Percentiles rank a stretch among this genome's conserved stretches.
Evolutionary conservation across 2,329 filamentous ascomycete genomes (phyloP).

Genomic region (Pyrenophora graminea): DNA sequence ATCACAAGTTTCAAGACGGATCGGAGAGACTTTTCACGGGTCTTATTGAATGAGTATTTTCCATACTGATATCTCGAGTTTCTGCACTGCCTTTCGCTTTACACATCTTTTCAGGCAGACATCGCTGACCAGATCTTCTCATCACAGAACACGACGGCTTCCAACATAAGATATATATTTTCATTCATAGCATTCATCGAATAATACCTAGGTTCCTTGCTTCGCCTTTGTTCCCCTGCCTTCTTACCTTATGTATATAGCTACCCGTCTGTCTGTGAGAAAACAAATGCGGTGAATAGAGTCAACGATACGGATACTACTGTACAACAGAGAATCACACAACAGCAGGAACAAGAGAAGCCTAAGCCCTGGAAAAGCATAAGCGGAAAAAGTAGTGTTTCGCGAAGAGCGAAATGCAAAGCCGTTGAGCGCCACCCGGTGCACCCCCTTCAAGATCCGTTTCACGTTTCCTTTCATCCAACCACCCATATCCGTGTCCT

Average conservation of each 20-base stretch:
- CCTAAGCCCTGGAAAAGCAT: not conserved
- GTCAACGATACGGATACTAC: not conserved
- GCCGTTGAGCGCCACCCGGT: constrained; percentile 4
- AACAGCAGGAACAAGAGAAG: not conserved
- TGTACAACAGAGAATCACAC: not conserved
- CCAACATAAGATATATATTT: not conserved
- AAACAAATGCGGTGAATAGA: not conserved
- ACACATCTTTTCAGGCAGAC: not conserved
- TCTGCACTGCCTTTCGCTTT: too few relatives aligned
- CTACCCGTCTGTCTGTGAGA: not conserved
- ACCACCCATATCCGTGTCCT: too few relatives aligned
- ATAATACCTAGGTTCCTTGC: not conserved
- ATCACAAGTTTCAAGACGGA: constrained; percentile 44
- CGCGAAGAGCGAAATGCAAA: not conserved
- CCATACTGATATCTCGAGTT: constrained; percentile 1
- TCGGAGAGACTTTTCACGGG: constrained; percentile 38
- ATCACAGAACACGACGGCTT: not conserved
- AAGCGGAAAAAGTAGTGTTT: not conserved
- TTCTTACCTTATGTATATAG: not conserved
- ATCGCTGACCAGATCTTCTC: not conserved
- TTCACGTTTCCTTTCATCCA: not conserved
- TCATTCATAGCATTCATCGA: not conserved
- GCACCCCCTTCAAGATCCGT: constrained; percentile 2
- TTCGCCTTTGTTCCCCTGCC: too few relatives aligned
- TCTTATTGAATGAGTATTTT: constrained; percentile 30